phyloP scores from a whole-genome alignment of 306 rosid genomes.

The Cajanus cajan region DNA sequence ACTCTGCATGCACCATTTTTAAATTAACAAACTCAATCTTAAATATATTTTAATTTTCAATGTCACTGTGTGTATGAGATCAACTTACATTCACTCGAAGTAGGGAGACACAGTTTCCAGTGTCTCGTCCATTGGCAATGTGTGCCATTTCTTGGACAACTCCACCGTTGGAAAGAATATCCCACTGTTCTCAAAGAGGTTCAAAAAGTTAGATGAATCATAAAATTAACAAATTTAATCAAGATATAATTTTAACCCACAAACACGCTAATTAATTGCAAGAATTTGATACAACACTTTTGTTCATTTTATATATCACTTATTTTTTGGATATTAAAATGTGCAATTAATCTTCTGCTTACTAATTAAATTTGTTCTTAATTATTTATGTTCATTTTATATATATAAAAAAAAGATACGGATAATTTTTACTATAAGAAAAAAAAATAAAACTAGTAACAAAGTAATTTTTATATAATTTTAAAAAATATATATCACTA shows the following conservation, averaged over 20 bases:
- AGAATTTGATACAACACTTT: not conserved
- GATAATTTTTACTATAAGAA: too few relatives aligned
- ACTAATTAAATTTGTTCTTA: not conserved
- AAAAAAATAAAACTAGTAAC: too few relatives aligned
- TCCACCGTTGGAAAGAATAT: constrained; percentile 95
- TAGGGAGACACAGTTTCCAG: constrained; percentile 89
- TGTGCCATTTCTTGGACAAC: constrained; percentile 98
- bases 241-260: not conserved
- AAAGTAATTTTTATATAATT: too few relatives aligned
- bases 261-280: not conserved
- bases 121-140: constrained; percentile 90
- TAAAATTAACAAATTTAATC: not conserved
- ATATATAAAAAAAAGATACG: too few relatives aligned
- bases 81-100: constrained; percentile 82
- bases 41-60: not conserved
- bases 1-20: constrained; percentile 60
- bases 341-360: not conserved
- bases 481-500: too few relatives aligned
- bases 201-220: constrained; percentile 1
- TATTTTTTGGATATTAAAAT: not conserved
- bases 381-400: too few relatives aligned
- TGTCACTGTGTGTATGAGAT: not conserved
- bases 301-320: not conserved
- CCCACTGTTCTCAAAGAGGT: constrained; percentile 65
- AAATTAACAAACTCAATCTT: too few relatives aligned